These are phyloP conservation scores for Cucurbita argyrosperma DNA, from an alignment of 306 rosid species.

Conservation along the genomic window DNA sequence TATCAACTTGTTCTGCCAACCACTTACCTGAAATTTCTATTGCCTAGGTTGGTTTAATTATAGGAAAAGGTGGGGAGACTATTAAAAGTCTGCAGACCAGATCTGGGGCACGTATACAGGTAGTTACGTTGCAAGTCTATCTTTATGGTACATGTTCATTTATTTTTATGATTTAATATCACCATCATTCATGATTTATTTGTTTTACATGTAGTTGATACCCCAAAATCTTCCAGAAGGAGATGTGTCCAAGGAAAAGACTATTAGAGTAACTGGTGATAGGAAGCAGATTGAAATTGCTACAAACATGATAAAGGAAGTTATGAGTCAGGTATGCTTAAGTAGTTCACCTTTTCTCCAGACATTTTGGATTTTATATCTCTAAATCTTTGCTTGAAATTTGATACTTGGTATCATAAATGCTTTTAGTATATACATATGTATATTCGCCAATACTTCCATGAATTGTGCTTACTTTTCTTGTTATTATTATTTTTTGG, in stretches of 20 bases:
- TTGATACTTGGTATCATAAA: background rate
- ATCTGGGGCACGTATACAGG: slow-evolving; percentile 99
- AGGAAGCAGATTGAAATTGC: slow-evolving; percentile 80
- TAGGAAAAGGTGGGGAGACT: slow-evolving; percentile 96
- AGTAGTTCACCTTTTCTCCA: slow-evolving; percentile 1
- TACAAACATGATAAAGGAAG: slow-evolving; percentile 77
- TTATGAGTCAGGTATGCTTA: slow-evolving; percentile 80
- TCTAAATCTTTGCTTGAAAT: background rate
- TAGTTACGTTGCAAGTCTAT: slow-evolving; percentile 28
- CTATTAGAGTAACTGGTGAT: slow-evolving; percentile 83
- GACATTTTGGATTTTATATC: background rate
- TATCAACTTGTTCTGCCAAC: background rate
- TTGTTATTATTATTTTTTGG: background rate
- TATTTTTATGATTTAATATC: background rate
- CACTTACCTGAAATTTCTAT: slow-evolving; percentile 6
- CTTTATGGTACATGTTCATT: background rate
- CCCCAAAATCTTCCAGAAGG: slow-evolving; percentile 96
- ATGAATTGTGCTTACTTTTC: background rate
- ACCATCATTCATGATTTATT: slow-evolving; percentile 1
- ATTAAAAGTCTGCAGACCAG: slow-evolving; percentile 81
- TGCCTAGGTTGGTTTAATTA: slow-evolving; percentile 84
- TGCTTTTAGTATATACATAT: background rate
- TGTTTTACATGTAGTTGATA: slow-evolving; percentile 42
- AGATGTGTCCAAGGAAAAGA: slow-evolving; percentile 83
- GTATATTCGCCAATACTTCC: background rate